phyloP scores from a whole-genome alignment of 768 basidiomycete species.

The Tulasnella sp. region DNA sequence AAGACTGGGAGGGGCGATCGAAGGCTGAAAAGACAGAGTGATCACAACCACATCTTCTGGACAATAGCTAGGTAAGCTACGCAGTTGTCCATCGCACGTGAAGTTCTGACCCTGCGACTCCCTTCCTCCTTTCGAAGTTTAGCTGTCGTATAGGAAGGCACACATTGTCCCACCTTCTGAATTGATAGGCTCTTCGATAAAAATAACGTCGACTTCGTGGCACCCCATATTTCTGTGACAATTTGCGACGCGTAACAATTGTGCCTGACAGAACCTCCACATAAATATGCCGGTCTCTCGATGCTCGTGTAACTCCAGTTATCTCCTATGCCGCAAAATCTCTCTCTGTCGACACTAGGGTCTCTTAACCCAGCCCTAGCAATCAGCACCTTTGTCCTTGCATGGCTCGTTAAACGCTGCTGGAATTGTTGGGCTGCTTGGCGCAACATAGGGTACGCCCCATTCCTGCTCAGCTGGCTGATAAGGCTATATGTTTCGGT shows the following conservation, averaged over 20 bases:
- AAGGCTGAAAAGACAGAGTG: not conserved
- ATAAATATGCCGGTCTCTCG: not conserved
- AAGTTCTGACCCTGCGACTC: not conserved
- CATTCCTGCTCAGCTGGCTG: not conserved
- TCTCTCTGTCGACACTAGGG: not conserved
- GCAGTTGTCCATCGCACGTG: not conserved
- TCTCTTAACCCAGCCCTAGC: not conserved
- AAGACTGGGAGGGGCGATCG: slow-evolving; percentile 51
- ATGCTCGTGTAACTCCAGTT: not conserved
- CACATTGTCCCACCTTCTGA: not conserved
- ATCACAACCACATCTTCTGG: not conserved
- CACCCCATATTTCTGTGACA: not conserved
- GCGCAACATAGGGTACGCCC: not conserved
- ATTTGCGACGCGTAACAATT: not conserved
- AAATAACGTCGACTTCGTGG: not conserved
- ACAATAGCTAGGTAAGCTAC: not conserved
- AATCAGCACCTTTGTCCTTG: not conserved
- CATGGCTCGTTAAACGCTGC: slow-evolving; percentile 3
- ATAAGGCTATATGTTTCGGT: not conserved
- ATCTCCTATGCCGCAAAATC: slow-evolving; percentile 4
- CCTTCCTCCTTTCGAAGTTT: not conserved
- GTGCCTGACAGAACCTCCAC: not conserved
- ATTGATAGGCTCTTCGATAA: not conserved
- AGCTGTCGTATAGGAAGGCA: not conserved
- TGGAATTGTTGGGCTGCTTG: not conserved